Evolutionary conservation across 441 rosid species (phyloP).

Genomic region (Populus tomentosa): DNA sequence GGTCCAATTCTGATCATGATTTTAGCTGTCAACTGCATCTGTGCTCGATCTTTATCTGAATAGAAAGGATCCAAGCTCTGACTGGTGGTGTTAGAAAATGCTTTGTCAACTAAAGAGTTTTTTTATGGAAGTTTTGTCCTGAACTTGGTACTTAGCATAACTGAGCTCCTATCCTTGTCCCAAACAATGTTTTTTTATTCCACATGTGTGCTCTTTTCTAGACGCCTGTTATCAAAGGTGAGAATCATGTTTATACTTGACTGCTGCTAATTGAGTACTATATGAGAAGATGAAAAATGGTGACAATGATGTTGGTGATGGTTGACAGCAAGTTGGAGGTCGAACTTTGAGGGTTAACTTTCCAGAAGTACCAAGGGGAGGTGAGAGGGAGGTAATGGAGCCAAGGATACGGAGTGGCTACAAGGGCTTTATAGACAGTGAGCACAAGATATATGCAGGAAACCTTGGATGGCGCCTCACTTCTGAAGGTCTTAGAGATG

Average conservation of each 20-base stretch:
- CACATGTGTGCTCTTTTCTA: not conserved
- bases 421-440: conserved; percentile 59
- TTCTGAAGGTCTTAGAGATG: conserved; percentile 62
- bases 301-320: not conserved
- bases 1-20: not conserved
- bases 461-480: conserved; percentile 82
- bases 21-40: not conserved
- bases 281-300: not conserved
- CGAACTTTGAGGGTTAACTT: conserved; percentile 76
- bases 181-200: not conserved
- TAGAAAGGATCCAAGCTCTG: not conserved
- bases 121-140: not conserved
- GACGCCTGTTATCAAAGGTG: not conserved
- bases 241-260: not conserved
- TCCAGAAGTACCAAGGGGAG: conserved; percentile 91
- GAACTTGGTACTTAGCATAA: not conserved
- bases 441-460: conserved; percentile 83
- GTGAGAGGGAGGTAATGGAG: conserved; percentile 66
- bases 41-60: not conserved
- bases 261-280: not conserved
- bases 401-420: conserved; percentile 45
- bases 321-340: conserved; percentile 73
- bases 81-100: not conserved
- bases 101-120: not conserved
- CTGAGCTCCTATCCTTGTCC: not conserved